Conservation (phyloP, 225 moss, liverwort and hornwort genomes). For the Pleurozium schreberi region DNA sequence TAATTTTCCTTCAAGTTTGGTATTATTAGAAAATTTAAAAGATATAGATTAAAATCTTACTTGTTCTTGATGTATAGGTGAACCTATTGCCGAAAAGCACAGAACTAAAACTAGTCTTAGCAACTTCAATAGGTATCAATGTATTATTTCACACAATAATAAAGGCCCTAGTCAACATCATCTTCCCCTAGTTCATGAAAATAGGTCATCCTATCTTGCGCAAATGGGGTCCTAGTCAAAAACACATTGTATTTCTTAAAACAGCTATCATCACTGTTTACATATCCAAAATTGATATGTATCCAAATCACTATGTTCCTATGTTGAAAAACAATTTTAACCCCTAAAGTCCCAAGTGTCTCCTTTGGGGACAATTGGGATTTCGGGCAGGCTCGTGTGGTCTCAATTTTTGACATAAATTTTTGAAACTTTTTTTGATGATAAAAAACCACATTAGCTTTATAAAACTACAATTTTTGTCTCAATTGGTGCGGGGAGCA, state of each 20-base stretch:
- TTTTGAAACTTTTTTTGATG: too few species aligned
- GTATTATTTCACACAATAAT: too few species aligned
- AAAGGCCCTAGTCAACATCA: neutral
- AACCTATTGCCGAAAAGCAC: accelerated
- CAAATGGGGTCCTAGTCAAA: accelerated
- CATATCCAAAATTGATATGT: neutral
- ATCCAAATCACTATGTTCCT: neutral
- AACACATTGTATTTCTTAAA: neutral
- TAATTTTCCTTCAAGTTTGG: too few species aligned
- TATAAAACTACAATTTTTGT: too few species aligned
- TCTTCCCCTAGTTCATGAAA: neutral
- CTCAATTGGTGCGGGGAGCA: too few species aligned
- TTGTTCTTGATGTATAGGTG: neutral
- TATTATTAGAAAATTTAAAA: neutral
- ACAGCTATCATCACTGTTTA: neutral
- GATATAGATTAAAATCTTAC: neutral
- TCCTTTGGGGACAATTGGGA: too few species aligned
- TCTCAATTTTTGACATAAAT: too few species aligned
- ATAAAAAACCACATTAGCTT: too few species aligned
- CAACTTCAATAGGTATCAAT: neutral
- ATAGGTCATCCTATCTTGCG: neutral
- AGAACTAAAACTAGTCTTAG: neutral
- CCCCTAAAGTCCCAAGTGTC: too few species aligned
- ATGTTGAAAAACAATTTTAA: accelerated
- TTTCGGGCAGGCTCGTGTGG: too few species aligned